Base-by-base conservation (phyloP, 257 asterid species). In the Fraxinus cuspidata region DNA sequence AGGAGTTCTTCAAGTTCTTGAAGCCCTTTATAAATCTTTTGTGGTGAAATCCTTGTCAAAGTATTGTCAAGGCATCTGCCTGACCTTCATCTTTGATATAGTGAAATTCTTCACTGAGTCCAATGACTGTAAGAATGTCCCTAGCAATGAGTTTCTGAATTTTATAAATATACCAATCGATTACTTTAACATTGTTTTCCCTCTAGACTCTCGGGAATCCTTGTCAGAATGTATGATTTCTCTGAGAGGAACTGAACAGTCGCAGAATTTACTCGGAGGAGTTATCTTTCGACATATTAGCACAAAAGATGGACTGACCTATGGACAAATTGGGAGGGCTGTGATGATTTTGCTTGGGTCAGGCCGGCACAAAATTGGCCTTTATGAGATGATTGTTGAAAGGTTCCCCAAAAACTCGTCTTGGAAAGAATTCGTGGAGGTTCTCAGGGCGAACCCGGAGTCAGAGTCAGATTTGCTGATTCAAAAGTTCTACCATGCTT, bases 321-420 rank as follows among this genome's bases (percentile, higher is more conserved):
- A 81, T 66, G 88, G 87, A 7, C 87, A 84, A 77, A 78, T 88
- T 18, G 96, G 97, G 32, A 80, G 80, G 70, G 78, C 79, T 19
- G 60, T 84, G 66, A 85, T 81, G 88, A 79, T 83, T 31, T 77
- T 85, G 85, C 74, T 92, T 12, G 88, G 90, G 58, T 82, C 82
- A 0, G 85, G 87, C 21, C 81, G 77, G 74, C 91, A 73, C 0
- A 42, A 78, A 12, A 51, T 8, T 19, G 82, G 73, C 9, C 72
- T 85, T 25, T 81, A 9, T 69, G 31, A 72, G 74, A 77, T 66
- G 81, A 56, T 90, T 68, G 16, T 38, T 10, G 76, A 40, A 66
- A 78, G 72, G 31, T 16, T 67, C 34, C 13, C 75, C 15, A 25
- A 19, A 0, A 34, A 65, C 65, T 58, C 44, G 0, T 9, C 73